A percentile compares a stretch with the other conserved stretches of the same genome.
Evolutionary conservation across 768 basidiomycete species (phyloP).

Genomic region (Calocybe indica): DNA sequence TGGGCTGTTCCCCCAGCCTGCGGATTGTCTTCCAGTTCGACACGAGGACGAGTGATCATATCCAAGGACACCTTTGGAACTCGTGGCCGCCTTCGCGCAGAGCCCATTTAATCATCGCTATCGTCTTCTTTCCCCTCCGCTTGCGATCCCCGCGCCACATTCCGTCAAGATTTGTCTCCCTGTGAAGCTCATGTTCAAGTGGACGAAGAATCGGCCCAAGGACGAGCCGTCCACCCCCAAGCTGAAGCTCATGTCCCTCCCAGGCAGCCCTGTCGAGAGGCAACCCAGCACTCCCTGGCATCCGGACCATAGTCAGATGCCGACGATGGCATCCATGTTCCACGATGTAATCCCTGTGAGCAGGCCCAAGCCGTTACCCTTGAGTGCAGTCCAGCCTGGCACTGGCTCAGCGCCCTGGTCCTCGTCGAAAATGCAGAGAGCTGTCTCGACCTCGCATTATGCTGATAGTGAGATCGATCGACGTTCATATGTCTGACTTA

Average conservation of each 20-base stretch:
- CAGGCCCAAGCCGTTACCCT: neutral
- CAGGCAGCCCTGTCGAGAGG: conserved; percentile 10
- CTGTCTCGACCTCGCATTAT: too few species aligned
- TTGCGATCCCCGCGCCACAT: conserved; percentile 15
- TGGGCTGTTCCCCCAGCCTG: conserved; percentile 11
- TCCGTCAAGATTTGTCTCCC: conserved; percentile 11
- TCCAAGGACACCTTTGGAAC: conserved; percentile 21
- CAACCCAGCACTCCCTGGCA: neutral
- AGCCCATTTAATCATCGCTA: conserved; percentile 5
- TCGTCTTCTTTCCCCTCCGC: conserved; percentile 18
- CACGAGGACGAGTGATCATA: conserved; percentile 16
- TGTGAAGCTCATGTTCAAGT: conserved; percentile 28
- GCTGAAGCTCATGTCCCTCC: conserved; percentile 21
- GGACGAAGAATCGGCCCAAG: conserved; percentile 17
- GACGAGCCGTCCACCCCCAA: conserved; percentile 27
- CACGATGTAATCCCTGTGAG: conserved; percentile 1
- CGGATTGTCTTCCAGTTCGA: conserved; percentile 4
- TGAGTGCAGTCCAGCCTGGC: neutral
- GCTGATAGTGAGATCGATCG: too few species aligned
- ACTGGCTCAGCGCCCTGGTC: neutral
- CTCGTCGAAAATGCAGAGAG: neutral
- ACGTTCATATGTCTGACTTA: too few species aligned
- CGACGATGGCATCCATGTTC: conserved; percentile 11
- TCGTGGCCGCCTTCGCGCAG: conserved; percentile 19
- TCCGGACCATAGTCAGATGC: conserved; percentile 12